phyloP scores from a whole-genome alignment of 805 yeast species.

The Wickerhamomyces chaumierensis region DNA sequence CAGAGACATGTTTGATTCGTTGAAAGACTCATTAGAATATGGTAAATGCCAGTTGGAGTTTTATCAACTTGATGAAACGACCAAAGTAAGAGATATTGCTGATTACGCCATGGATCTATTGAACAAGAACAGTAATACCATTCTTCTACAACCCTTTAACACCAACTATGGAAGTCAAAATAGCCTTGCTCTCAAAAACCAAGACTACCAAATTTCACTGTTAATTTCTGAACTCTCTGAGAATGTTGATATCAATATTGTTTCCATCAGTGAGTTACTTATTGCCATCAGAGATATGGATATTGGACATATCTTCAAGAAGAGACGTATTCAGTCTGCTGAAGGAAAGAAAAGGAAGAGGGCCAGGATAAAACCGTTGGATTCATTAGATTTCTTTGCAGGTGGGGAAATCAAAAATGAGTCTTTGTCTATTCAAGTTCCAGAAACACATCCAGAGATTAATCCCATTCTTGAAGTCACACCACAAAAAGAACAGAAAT shows the following conservation, averaged over 20 bases:
- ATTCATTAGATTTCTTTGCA: constrained; percentile 26
- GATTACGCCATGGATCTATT: neutral
- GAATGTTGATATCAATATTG: neutral
- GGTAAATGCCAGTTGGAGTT: neutral
- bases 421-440: neutral
- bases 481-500: neutral
- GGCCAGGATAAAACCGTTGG: constrained; percentile 21
- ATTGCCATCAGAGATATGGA: neutral
- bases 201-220: neutral
- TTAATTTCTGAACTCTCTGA: neutral
- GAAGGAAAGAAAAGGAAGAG: constrained; percentile 6
- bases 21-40: neutral
- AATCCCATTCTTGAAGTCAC: neutral
- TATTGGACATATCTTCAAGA: neutral
- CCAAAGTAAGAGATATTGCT: neutral
- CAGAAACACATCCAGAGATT: neutral
- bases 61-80: neutral
- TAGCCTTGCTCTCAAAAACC: neutral
- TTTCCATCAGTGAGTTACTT: neutral
- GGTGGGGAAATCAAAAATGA: constrained; percentile 20
- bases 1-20: neutral
- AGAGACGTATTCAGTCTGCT: neutral
- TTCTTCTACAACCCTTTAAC: neutral
- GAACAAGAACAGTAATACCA: neutral
- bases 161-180: too few species aligned